Conservation (phyloP, 2,329 filamentous ascomycete genomes). For the Colletotrichum abscissum region DNA sequence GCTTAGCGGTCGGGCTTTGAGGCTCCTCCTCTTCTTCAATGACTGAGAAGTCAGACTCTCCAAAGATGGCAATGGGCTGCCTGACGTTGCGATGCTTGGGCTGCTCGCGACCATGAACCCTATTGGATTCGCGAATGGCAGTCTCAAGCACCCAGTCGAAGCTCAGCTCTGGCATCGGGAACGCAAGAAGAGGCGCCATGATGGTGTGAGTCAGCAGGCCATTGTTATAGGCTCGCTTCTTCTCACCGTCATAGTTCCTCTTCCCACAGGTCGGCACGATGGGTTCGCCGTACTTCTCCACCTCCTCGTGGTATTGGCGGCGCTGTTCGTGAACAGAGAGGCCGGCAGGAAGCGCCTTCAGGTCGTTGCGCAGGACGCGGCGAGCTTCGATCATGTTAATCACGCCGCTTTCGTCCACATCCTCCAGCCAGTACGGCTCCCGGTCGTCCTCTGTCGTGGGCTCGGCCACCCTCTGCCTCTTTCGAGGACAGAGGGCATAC, state of each 20-base stretch:
- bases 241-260: constrained; percentile 18
- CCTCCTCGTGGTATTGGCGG: constrained; percentile 8
- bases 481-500: constrained; percentile 26
- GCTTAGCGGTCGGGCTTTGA: constrained; percentile 23
- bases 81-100: constrained; percentile 22
- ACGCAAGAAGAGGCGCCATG: constrained; percentile 21
- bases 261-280: background rate
- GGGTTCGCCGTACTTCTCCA: constrained; percentile 19
- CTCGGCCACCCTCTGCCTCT: constrained; percentile 10
- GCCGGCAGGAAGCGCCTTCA: constrained; percentile 13
- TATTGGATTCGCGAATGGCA: constrained; percentile 20
- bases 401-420: constrained; percentile 13
- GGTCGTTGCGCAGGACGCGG: constrained; percentile 20
- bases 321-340: constrained; percentile 15
- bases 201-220: constrained; percentile 24
- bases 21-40: constrained; percentile 33
- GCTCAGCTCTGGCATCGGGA: constrained; percentile 28
- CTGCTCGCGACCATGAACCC: background rate
- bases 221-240: constrained; percentile 29
- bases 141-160: constrained; percentile 28
- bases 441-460: background rate
- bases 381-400: constrained; percentile 19
- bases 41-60: constrained; percentile 24
- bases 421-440: constrained; percentile 15
- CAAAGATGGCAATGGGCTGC: constrained; percentile 22